These are phyloP conservation scores for Lophium mytilinum DNA, from an alignment of 495 filamentous ascomycete genomes.

Conservation along the genomic window DNA sequence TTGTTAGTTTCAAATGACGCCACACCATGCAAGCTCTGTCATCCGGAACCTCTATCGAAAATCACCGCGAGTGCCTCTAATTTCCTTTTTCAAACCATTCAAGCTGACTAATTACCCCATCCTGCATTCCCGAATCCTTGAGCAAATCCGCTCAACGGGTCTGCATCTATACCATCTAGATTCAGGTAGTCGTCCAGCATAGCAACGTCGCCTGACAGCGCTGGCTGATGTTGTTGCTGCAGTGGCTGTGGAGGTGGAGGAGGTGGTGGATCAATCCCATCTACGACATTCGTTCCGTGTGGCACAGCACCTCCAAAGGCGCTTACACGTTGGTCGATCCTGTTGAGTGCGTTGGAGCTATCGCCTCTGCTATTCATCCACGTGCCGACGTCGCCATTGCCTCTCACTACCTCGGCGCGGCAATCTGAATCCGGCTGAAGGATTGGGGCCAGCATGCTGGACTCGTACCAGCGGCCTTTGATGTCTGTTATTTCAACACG, in stretches of 20 bases:
- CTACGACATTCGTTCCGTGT: not conserved
- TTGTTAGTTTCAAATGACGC: too few relatives aligned
- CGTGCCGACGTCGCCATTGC: constrained; percentile 37
- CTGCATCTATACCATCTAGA: not conserved
- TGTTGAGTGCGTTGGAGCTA: not conserved
- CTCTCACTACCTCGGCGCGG: constrained; percentile 30
- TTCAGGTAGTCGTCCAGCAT: constrained; percentile 1
- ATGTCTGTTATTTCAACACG: constrained; percentile 42
- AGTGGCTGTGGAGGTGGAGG: not conserved
- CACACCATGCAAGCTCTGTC: too few relatives aligned
- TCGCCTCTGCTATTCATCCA: constrained; percentile 46
- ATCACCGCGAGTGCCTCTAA: too few relatives aligned
- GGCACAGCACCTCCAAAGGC: not conserved
- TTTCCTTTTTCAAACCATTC: too few relatives aligned
- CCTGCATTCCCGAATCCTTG: too few relatives aligned
- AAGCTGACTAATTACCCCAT: too few relatives aligned
- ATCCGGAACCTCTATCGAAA: too few relatives aligned
- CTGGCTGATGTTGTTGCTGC: not conserved
- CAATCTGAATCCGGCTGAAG: constrained; percentile 35
- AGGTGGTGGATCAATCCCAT: not conserved
- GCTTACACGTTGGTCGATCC: not conserved
- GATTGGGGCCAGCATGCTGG: constrained; percentile 43
- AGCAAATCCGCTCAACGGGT: not conserved
- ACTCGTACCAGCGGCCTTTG: constrained; percentile 59
- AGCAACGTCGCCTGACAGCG: not conserved